Evolutionary conservation across 2,329 filamentous ascomycete species (phyloP).

Genomic region (Zelopaecilomyces penicillatus): DNA sequence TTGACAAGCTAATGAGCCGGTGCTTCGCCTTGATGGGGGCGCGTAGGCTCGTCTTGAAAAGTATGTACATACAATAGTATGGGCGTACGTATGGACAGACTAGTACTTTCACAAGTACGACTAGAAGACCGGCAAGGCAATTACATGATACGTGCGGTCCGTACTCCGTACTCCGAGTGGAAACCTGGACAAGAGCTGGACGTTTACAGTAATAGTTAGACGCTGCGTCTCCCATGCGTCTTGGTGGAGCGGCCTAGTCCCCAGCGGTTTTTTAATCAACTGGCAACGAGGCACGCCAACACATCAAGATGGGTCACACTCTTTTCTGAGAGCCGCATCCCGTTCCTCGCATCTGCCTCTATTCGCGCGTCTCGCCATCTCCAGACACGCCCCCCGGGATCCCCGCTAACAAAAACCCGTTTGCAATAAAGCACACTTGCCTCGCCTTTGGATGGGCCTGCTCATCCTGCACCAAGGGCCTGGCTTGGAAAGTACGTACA

Average conservation of each 20-base stretch:
- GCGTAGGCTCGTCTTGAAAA: too few relatives aligned
- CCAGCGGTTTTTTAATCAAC: constrained; percentile 57
- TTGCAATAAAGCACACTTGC: constrained; percentile 59
- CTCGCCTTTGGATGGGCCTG: constrained; percentile 42
- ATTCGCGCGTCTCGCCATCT: constrained; percentile 27
- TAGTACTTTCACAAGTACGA: too few relatives aligned
- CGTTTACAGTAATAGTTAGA: constrained; percentile 17
- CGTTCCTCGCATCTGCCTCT: constrained; percentile 48
- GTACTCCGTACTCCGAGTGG: too few relatives aligned
- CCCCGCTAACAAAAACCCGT: constrained; percentile 40
- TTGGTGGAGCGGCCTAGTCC: constrained; percentile 48
- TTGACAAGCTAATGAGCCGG: too few relatives aligned
- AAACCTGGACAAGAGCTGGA: constrained; percentile 31
- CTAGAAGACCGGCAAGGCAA: too few relatives aligned
- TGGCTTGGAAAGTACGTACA: constrained; percentile 1
- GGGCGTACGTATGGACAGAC: too few relatives aligned
- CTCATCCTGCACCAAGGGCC: constrained; percentile 36
- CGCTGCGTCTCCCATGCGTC: constrained; percentile 34
- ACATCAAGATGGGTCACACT: constrained; percentile 74
- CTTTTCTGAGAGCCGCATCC: constrained; percentile 53
- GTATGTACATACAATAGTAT: too few relatives aligned
- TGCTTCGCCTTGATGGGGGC: too few relatives aligned
- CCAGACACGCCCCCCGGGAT: constrained; percentile 36
- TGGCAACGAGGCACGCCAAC: constrained; percentile 82
- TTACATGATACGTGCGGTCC: too few relatives aligned